Percentiles rank a stretch among this genome's conserved stretches.
Conservation (phyloP, 148 eudicot species). For the Arctostaphylos glauca region DNA sequence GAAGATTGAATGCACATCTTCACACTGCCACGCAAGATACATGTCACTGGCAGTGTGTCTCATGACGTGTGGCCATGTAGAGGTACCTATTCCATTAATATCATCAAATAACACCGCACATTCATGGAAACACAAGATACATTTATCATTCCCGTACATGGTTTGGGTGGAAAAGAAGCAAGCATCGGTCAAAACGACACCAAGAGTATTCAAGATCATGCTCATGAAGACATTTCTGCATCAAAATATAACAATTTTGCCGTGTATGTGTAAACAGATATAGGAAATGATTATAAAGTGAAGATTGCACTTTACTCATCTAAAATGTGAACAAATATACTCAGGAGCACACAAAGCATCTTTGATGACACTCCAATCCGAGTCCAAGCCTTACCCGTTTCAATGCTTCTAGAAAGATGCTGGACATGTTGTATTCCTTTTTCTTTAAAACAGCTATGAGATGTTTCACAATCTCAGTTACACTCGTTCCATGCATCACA, state of each 20-base stretch:
- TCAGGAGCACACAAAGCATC: background rate
- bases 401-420: constrained; percentile 63
- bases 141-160: background rate
- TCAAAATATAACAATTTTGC: background rate
- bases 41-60: background rate
- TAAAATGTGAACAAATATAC: background rate
- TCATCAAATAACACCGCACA: background rate
- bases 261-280: background rate
- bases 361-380: background rate
- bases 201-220: background rate
- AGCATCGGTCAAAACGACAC: background rate
- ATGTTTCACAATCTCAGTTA: constrained; percentile 79
- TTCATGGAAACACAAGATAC: background rate
- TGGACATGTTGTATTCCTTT: constrained; percentile 53
- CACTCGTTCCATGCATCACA: constrained; percentile 70
- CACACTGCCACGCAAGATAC: background rate
- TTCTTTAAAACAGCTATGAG: constrained; percentile 69
- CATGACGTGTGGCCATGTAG: background rate
- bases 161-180: background rate
- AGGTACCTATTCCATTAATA: background rate
- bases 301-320: too few relatives aligned
- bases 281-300: background rate
- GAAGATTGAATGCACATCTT: too few relatives aligned
- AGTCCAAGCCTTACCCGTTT: constrained; percentile 58
- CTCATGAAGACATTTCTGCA: background rate